Conservation (phyloP, 1,139 yeast species). For the Kurtzmaniella quercitrusa region DNA sequence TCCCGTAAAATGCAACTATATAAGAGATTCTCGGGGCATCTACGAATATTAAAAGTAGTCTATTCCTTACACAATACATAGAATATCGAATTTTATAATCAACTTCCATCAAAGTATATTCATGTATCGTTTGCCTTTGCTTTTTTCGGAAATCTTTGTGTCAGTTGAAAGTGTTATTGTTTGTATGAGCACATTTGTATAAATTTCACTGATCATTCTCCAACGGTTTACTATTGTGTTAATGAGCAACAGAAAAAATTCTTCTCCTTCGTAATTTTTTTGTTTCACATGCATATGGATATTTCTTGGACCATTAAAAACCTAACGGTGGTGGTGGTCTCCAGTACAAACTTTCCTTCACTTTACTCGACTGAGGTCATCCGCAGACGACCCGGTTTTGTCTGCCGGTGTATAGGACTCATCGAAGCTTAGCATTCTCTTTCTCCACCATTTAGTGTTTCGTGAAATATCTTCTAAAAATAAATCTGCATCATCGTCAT, state of each 20-base stretch:
- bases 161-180: too few relatives aligned
- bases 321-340: too few relatives aligned
- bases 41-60: neutral
- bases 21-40: neutral
- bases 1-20: neutral
- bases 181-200: too few relatives aligned
- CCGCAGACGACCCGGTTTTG: neutral
- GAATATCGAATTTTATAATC: neutral
- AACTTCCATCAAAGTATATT: too few relatives aligned
- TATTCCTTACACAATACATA: neutral
- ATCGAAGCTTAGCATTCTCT: constrained; percentile 35
- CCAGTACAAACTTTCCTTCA: neutral
- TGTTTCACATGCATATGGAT: neutral
- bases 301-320: neutral
- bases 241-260: neutral
- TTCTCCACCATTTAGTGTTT: constrained; percentile 43
- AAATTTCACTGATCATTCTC: neutral
- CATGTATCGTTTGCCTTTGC: too few relatives aligned
- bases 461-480: constrained; percentile 41
- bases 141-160: too few relatives aligned
- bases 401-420: constrained; percentile 17
- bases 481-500: constrained; percentile 29
- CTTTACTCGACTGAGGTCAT: neutral
- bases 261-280: neutral
- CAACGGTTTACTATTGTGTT: neutral